phyloP scores from a whole-genome alignment of 1,139 yeast species.

The Sugiyamaella xylanicola region DNA sequence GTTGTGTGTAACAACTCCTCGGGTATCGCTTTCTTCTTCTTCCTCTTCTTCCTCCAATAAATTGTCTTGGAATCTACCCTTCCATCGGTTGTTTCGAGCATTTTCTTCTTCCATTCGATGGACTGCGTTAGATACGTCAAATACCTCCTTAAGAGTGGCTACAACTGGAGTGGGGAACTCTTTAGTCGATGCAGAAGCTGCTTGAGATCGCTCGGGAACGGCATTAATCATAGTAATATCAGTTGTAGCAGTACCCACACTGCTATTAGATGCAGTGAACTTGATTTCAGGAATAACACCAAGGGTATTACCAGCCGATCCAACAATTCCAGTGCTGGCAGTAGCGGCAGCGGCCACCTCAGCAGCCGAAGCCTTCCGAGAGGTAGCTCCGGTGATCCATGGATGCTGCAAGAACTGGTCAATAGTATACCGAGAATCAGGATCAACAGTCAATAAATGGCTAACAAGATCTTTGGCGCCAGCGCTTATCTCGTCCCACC shows the following conservation, averaged over 20 bases:
- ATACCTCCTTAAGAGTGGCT: constrained; percentile 89
- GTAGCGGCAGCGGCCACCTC: constrained; percentile 4
- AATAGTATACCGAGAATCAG: constrained; percentile 71
- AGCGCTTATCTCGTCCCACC: constrained; percentile 93
- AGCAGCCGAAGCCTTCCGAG: constrained; percentile 30
- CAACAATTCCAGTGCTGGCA: constrained; percentile 8
- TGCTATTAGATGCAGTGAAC: neutral
- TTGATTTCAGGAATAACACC: neutral
- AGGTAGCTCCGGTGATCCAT: constrained; percentile 57
- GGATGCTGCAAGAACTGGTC: constrained; percentile 81
- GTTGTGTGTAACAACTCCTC: constrained; percentile 18
- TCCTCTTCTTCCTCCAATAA: constrained; percentile 38
- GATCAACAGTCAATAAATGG: constrained; percentile 79
- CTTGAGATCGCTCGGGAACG: constrained; percentile 14
- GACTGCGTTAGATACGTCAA: constrained; percentile 91
- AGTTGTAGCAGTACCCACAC: constrained; percentile 6
- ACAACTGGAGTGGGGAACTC: constrained; percentile 79
- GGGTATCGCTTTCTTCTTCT: constrained; percentile 34
- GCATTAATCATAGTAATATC: constrained; percentile 10
- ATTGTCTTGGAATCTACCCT: constrained; percentile 18
- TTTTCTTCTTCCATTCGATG: constrained; percentile 91
- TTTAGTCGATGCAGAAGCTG: constrained; percentile 30
- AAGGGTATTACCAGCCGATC: neutral
- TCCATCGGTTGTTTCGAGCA: constrained; percentile 42
- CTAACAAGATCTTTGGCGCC: constrained; percentile 82